A percentile compares a stretch with the other conserved stretches of the same genome.
These are phyloP conservation scores for Mrakia hoshinonis DNA, from an alignment of 768 basidiomycete genomes.

Conservation along the genomic window DNA sequence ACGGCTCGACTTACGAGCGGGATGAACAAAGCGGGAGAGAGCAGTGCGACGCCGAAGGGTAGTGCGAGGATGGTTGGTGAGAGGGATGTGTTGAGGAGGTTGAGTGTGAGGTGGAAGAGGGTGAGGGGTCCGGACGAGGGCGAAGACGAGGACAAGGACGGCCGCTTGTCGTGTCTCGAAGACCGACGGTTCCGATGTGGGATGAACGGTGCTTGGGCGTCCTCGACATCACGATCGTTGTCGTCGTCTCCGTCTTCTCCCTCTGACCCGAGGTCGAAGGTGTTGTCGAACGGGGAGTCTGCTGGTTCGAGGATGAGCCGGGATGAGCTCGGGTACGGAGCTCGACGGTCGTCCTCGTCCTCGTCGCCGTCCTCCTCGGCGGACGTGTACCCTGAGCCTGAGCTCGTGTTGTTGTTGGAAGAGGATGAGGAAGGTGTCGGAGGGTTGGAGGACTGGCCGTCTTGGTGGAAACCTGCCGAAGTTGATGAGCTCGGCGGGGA, in stretches of 20 bases:
- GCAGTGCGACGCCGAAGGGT: constrained; percentile 20
- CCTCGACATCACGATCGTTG: not conserved
- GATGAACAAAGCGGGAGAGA: constrained; percentile 18
- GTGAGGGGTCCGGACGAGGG: constrained; percentile 17
- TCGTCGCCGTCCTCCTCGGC: not conserved
- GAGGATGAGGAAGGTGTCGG: not conserved
- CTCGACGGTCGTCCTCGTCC: not conserved
- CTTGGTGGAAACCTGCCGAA: not conserved
- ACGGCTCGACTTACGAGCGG: constrained; percentile 12
- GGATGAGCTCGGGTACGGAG: not conserved
- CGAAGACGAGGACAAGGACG: not conserved
- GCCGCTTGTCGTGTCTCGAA: constrained; percentile 5
- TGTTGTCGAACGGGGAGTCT: not conserved
- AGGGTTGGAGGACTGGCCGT: not conserved
- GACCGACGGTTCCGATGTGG: not conserved
- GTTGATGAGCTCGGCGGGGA: not conserved
- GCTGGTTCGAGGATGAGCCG: not conserved
- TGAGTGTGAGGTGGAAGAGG: constrained; percentile 13
- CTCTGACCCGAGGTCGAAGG: not conserved
- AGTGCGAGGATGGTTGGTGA: constrained; percentile 23
- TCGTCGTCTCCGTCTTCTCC: not conserved
- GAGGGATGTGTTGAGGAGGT: constrained; percentile 18
- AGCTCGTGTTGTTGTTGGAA: not conserved
- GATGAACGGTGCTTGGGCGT: constrained; percentile 4
- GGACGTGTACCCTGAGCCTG: not conserved